Evolutionary conservation across 2,329 filamentous ascomycete species (phyloP).

Genomic region (Colletotrichum sojae): DNA sequence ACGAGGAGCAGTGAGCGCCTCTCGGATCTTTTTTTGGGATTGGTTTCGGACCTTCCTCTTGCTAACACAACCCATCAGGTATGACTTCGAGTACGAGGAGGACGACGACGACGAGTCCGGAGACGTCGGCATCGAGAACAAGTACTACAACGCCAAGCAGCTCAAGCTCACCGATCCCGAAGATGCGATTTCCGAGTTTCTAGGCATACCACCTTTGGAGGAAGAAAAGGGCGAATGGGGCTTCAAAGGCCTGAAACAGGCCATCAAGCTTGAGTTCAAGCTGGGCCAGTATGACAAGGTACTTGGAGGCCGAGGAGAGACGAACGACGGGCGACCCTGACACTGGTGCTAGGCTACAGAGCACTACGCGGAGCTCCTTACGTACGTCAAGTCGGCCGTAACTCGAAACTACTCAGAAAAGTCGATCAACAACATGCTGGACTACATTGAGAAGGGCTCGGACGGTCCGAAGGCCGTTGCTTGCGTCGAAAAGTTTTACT

Average conservation of each 20-base stretch:
- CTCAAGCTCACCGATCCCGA: conserved; percentile 89
- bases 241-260: conserved; percentile 98
- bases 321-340: conserved; percentile 8
- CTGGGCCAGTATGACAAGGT: conserved; percentile 91
- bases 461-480: conserved; percentile 76
- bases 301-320: background rate
- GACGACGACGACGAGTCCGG: conserved; percentile 90
- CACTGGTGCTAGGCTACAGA: conserved; percentile 77
- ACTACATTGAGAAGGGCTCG: conserved; percentile 94
- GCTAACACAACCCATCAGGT: conserved; percentile 60
- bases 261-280: conserved; percentile 96
- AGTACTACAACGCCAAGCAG: conserved; percentile 99
- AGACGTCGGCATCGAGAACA: conserved; percentile 97
- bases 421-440: conserved; percentile 99
- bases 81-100: conserved; percentile 98
- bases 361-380: conserved; percentile 95
- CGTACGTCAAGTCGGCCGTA: conserved; percentile 96
- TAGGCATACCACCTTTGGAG: conserved; percentile 88
- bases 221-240: conserved; percentile 97
- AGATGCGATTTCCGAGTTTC: conserved; percentile 91
- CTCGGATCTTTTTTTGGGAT: background rate
- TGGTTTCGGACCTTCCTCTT: background rate
- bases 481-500: conserved; percentile 97
- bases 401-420: conserved; percentile 99
- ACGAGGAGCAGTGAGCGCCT: conserved; percentile 58